Base-by-base conservation (phyloP, 2,329 filamentous ascomycete genomes). In the Colletotrichum abscissum region DNA sequence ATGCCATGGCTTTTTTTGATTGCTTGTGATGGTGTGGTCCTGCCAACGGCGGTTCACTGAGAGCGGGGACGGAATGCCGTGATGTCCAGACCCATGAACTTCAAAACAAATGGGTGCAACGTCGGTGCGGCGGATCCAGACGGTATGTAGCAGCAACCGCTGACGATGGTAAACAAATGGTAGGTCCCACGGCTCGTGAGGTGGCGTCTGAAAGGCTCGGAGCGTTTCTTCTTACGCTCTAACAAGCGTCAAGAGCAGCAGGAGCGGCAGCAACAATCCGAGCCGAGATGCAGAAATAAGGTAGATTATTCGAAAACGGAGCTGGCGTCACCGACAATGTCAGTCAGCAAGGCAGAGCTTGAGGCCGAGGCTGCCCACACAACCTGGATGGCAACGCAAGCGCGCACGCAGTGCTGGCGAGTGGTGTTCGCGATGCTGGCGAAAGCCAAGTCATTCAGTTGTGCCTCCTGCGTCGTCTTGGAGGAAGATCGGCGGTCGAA, bases 1-100 rank as follows among this genome's bases (percentile, higher is more conserved):
- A 68, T 55, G 75, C 71, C 75, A 76, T 76, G 62, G 22, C 56
- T 16, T 22, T 9, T 30, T 12, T 28, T 56, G 56, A 30, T 33
- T 24, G 49, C 42, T 22, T 30, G 49, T 22, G 46, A 19, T 16
- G 22, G 30, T 49, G 35, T 38, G n/a, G n/a, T 52, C 24, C 16
- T 46, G 42, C 19, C 42, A 49, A 49, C 12, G 24, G 49, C 24
- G 56, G 55, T 57, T 58, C 46, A 65, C 55, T 52, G 60, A 46
- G 55, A 72, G 62, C 26, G 35, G 60, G 33, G 49, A 68, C 35
- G 49, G 55, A 46, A 35, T 55, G 59, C 14, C 26, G 26, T 64
- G 26, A 65, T 28, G 35, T 30, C 22, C 19, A 56, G 67, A 26
- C 60, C 59, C 60, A 56, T n/a, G 19, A 65, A 64, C 35, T 16